Evolutionary conservation across 2,329 filamentous ascomycete species (phyloP).

Genomic region (Lecanosticta acicola): DNA sequence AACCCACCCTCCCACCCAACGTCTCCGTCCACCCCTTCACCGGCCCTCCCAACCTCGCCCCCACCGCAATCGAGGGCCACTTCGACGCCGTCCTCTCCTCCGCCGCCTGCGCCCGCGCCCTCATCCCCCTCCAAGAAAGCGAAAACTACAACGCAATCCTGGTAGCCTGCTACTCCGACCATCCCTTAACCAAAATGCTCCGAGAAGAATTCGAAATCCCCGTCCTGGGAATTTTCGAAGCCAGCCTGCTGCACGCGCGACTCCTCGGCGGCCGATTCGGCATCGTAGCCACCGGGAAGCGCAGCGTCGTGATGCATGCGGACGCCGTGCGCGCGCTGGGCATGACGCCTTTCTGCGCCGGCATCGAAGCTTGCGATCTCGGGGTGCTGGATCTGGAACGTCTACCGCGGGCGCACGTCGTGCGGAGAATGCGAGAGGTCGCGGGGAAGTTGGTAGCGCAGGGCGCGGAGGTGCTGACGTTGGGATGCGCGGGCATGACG

Average conservation of each 20-base stretch:
- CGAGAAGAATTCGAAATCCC: constrained; percentile 44
- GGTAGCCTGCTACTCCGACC: constrained; percentile 47
- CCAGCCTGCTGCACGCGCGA: constrained; percentile 45
- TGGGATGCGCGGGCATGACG: constrained; percentile 49
- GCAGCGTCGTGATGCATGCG: constrained; percentile 38
- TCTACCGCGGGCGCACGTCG: constrained; percentile 36
- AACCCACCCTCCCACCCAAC: constrained; percentile 42
- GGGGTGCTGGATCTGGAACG: constrained; percentile 44
- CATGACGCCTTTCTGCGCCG: constrained; percentile 39
- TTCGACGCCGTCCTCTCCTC: constrained; percentile 49
- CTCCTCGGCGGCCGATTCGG: constrained; percentile 47
- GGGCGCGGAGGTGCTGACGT: constrained; percentile 40
- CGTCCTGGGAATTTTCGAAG: constrained; percentile 49
- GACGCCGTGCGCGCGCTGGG: constrained; percentile 41
- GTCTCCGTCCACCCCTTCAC: constrained; percentile 49
- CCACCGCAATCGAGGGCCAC: constrained; percentile 48
- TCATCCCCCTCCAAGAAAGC: constrained; percentile 36
- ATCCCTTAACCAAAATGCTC: constrained; percentile 44
- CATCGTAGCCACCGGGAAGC: constrained; percentile 38
- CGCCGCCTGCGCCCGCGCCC: constrained; percentile 43
- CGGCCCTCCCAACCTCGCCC: constrained; percentile 41
- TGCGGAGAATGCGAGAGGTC: constrained; percentile 36
- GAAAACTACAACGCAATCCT: constrained; percentile 43
- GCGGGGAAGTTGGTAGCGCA: constrained; percentile 37
- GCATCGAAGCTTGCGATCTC: constrained; percentile 39